phyloP scores from a whole-genome alignment of 805 yeast genomes.

The Starmerella floricola region DNA sequence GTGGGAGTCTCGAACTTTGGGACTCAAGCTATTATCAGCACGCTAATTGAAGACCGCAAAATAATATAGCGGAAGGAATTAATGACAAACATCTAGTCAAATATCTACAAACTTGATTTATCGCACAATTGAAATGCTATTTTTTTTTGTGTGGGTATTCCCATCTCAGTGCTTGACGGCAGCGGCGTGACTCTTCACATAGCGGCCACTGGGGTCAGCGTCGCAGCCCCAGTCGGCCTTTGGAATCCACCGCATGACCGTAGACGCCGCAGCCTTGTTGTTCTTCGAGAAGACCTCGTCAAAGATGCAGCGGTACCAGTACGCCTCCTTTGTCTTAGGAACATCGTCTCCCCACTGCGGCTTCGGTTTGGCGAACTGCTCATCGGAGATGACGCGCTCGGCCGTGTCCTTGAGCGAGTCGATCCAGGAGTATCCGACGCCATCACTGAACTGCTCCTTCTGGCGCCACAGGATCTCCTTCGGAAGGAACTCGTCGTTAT shows the following conservation, averaged over 20 bases:
- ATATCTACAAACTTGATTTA: no score
- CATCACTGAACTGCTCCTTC: conserved; percentile 98
- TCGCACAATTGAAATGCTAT: no score
- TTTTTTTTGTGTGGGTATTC: no score
- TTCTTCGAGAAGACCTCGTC: conserved; percentile 83
- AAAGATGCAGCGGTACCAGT: conserved; percentile 95
- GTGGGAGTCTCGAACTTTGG: no score
- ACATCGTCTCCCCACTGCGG: conserved; percentile 92
- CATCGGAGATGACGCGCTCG: conserved; percentile 74
- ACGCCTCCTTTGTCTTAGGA: conserved; percentile 97
- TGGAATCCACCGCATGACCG: conserved; percentile 99
- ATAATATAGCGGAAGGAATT: no score
- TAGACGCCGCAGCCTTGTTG: conserved; percentile 80
- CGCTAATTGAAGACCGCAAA: no score
- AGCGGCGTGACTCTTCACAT: conserved; percentile 76
- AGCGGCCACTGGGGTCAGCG: conserved; percentile 97
- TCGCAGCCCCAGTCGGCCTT: conserved; percentile 99
- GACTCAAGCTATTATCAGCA: no score
- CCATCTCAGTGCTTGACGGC: conserved; percentile 37
- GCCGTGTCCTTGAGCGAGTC: conserved; percentile 96
- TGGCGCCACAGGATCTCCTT: conserved; percentile 98
- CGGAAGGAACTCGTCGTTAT: conserved; percentile 86
- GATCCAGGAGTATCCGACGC: conserved; percentile 99
- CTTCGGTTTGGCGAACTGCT: conserved; percentile 79
- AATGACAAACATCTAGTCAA: no score